Evolutionary conservation across 2,329 filamentous ascomycete genomes (phyloP).

Genomic region (Fusarium tuaranense): DNA sequence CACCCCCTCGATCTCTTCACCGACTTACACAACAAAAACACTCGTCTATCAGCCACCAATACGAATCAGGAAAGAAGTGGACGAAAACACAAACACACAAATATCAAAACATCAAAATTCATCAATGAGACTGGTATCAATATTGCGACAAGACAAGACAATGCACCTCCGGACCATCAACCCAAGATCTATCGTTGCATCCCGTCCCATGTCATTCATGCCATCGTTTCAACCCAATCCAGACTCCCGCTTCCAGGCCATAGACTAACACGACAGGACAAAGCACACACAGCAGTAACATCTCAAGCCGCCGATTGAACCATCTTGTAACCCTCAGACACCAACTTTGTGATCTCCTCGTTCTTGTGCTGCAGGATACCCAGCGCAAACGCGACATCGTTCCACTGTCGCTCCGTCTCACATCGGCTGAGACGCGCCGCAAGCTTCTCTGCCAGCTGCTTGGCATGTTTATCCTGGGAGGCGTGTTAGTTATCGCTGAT

Average conservation of each 20-base stretch:
- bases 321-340: constrained; percentile 81
- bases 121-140: constrained; percentile 37
- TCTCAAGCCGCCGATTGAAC: constrained; percentile 70
- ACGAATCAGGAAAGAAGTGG: constrained; percentile 22
- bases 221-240: constrained; percentile 35
- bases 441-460: constrained; percentile 92
- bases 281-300: constrained; percentile 6
- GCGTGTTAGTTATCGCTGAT: constrained; percentile 31
- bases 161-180: constrained; percentile 12
- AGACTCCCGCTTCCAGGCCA: constrained; percentile 29
- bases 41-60: background rate
- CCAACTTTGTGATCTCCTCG: constrained; percentile 84
- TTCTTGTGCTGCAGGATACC: constrained; percentile 93
- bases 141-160: constrained; percentile 25
- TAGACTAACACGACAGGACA: constrained; percentile 3
- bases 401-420: constrained; percentile 96
- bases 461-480: constrained; percentile 91
- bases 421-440: constrained; percentile 87
- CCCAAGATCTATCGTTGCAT: constrained; percentile 41
- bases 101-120: constrained; percentile 26
- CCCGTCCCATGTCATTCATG: constrained; percentile 37
- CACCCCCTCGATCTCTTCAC: background rate
- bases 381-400: constrained; percentile 93
- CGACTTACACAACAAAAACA: background rate
- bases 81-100: constrained; percentile 1